These are phyloP conservation scores for Mrakia blollopis DNA, from an alignment of 768 basidiomycete genomes.

Conservation along the genomic window DNA sequence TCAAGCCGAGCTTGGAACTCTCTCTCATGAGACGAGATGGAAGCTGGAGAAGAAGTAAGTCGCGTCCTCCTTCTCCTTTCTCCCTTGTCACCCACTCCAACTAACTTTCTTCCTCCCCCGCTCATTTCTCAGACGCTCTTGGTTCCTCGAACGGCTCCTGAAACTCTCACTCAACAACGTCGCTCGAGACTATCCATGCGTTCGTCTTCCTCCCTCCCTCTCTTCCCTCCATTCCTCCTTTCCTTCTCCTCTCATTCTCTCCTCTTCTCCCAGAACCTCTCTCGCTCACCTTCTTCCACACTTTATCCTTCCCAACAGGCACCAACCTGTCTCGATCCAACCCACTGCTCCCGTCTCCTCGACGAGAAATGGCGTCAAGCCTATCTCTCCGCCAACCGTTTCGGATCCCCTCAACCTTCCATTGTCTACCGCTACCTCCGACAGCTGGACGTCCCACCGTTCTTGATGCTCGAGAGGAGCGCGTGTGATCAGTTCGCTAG, in stretches of 20 bases:
- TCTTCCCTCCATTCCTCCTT: no score
- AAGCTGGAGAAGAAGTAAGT: conserved; percentile 10
- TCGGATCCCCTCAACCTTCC: not conserved
- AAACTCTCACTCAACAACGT: conserved; percentile 16
- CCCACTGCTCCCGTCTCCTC: conserved; percentile 3
- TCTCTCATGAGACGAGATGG: conserved; percentile 18
- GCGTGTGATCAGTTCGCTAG: conserved; percentile 9
- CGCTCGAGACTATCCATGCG: conserved; percentile 23
- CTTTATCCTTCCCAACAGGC: not conserved
- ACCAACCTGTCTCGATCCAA: conserved; percentile 6
- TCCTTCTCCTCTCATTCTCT: no score
- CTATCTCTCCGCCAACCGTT: not conserved
- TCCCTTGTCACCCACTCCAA: no score
- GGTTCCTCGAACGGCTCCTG: conserved; percentile 25
- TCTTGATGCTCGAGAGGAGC: not conserved
- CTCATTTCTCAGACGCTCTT: not conserved
- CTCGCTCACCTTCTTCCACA: not conserved
- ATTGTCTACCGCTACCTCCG: not conserved
- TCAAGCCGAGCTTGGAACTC: not conserved
- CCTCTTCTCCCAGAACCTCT: no score
- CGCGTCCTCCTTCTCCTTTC: not conserved
- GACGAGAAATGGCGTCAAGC: conserved; percentile 9
- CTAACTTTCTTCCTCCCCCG: not conserved
- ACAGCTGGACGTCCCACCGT: conserved; percentile 6
- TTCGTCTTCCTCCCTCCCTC: not conserved